Evolutionary conservation across 441 rosid genomes (phyloP).

Genomic region (Kokia cookei): DNA sequence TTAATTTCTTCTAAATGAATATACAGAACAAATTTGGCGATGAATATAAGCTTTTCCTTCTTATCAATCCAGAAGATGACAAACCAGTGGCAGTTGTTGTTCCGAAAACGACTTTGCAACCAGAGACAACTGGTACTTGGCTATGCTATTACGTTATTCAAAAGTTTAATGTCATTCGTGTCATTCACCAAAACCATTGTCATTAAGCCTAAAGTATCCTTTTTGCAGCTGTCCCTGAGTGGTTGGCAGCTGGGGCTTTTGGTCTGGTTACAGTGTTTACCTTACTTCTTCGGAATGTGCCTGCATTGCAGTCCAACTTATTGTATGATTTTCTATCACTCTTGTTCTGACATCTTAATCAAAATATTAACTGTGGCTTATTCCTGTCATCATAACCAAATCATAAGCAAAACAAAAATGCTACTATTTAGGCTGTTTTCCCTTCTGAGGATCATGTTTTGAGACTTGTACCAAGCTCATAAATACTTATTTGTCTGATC

Average conservation of each 20-base stretch:
- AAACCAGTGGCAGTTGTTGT: conserved; percentile 95
- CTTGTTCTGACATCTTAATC: neutral
- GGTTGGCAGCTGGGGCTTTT: conserved; percentile 96
- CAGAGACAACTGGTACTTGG: conserved; percentile 64
- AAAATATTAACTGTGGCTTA: neutral
- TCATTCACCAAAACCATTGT: neutral
- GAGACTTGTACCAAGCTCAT: neutral
- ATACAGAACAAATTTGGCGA: conserved; percentile 77
- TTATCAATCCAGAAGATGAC: conserved; percentile 90
- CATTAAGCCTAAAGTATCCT: neutral
- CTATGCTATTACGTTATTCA: conserved; percentile 7
- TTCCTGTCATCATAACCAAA: neutral
- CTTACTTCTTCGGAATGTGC: conserved; percentile 86
- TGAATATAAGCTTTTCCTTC: conserved; percentile 77
- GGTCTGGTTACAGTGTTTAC: conserved; percentile 85
- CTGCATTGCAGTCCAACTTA: conserved; percentile 76
- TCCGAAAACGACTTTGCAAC: conserved; percentile 72
- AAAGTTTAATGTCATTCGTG: neutral
- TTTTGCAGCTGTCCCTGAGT: conserved; percentile 87
- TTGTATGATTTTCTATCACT: conserved; percentile 39
- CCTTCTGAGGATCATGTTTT: neutral
- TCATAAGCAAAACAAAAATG: neutral
- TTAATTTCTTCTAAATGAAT: conserved; percentile 13
- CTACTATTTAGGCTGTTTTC: neutral
- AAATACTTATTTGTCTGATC: neutral